Conservation (phyloP, 495 filamentous ascomycete species). For the Aspergillus sclerotiicarbonarius region DNA sequence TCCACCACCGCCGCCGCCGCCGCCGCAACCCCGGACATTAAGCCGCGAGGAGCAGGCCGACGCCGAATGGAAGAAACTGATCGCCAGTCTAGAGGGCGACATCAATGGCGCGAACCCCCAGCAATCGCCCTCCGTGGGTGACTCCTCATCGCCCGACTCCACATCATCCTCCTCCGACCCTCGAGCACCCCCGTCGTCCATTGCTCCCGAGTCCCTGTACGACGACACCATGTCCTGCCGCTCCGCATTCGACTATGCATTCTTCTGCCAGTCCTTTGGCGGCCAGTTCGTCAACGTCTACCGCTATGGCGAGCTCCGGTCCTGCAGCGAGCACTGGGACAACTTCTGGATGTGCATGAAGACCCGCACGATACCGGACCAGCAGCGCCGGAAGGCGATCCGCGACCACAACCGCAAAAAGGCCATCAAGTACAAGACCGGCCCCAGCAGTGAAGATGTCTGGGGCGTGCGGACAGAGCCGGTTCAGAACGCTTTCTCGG, state of each 20-base stretch:
- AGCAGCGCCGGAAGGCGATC: slow-evolving; percentile 56
- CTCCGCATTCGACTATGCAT: slow-evolving; percentile 86
- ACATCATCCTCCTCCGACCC: slow-evolving; percentile 9
- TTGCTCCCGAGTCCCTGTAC: slow-evolving; percentile 63
- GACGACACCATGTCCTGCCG: slow-evolving; percentile 84
- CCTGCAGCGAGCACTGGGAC: slow-evolving; percentile 77
- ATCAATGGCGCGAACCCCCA: slow-evolving; percentile 18
- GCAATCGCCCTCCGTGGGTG: slow-evolving; percentile 19
- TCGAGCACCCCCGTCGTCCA: slow-evolving; percentile 32
- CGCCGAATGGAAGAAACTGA: slow-evolving; percentile 58
- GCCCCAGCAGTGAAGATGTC: slow-evolving; percentile 85
- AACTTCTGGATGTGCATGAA: slow-evolving; percentile 98
- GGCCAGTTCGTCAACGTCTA: slow-evolving; percentile 87
- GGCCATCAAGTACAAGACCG: slow-evolving; percentile 68
- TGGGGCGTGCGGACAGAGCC: slow-evolving; percentile 67
- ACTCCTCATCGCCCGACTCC: slow-evolving; percentile 18
- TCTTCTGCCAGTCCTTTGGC: slow-evolving; percentile 91
- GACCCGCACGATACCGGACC: slow-evolving; percentile 47
- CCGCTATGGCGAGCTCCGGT: slow-evolving; percentile 70
- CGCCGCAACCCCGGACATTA: slow-evolving; percentile 38
- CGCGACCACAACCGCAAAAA: slow-evolving; percentile 70
- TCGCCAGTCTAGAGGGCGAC: slow-evolving; percentile 47
- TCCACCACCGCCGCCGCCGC: slow-evolving; percentile 10
- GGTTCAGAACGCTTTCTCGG: slow-evolving; percentile 51
- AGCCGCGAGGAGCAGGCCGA: slow-evolving; percentile 60